Evolutionary conservation across 2,329 filamentous ascomycete genomes (phyloP).

Genomic region (Arachnopeziza araneosa): DNA sequence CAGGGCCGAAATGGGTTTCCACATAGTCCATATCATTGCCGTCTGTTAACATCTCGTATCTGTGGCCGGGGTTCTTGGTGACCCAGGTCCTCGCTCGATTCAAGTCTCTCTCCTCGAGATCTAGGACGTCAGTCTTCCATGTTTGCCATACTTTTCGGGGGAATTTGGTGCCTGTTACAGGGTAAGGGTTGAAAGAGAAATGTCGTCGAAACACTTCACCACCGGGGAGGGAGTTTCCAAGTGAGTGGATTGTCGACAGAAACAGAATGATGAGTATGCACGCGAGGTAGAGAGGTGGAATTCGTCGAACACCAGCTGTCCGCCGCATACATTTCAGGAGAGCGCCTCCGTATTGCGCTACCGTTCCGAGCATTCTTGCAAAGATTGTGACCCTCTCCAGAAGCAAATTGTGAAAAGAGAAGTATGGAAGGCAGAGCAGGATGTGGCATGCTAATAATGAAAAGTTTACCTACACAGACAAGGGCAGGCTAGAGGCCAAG

Average conservation of each 20-base stretch:
- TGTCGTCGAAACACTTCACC: slow-evolving; percentile 1
- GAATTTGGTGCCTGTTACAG: slow-evolving; percentile 35
- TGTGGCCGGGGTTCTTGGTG: slow-evolving; percentile 57
- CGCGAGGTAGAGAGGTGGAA: slow-evolving; percentile 23
- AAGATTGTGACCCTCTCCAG: neutral
- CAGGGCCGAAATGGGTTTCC: slow-evolving; percentile 59
- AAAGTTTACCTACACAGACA: neutral
- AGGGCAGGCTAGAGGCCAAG: neutral
- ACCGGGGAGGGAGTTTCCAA: slow-evolving; percentile 8
- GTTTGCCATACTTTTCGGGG: slow-evolving; percentile 72
- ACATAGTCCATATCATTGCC: slow-evolving; percentile 62
- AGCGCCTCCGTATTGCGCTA: neutral
- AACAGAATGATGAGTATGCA: slow-evolving; percentile 22
- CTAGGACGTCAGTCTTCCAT: slow-evolving; percentile 65
- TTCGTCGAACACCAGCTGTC: slow-evolving; percentile 14
- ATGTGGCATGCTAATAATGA: neutral
- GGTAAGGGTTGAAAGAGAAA: slow-evolving; percentile 3
- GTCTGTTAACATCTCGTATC: slow-evolving; percentile 49
- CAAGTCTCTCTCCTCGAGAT: slow-evolving; percentile 59
- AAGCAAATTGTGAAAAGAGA: neutral
- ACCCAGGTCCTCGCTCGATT: slow-evolving; percentile 59
- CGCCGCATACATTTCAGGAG: slow-evolving; percentile 1
- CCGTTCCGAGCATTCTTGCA: neutral
- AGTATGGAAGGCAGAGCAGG: neutral
- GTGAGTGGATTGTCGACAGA: slow-evolving; percentile 16